A percentile compares a stretch with the other conserved stretches of the same genome.
phyloP scores from a whole-genome alignment of 192 early-diverging fungal species.

The Phlyctochytrium bullatum region DNA sequence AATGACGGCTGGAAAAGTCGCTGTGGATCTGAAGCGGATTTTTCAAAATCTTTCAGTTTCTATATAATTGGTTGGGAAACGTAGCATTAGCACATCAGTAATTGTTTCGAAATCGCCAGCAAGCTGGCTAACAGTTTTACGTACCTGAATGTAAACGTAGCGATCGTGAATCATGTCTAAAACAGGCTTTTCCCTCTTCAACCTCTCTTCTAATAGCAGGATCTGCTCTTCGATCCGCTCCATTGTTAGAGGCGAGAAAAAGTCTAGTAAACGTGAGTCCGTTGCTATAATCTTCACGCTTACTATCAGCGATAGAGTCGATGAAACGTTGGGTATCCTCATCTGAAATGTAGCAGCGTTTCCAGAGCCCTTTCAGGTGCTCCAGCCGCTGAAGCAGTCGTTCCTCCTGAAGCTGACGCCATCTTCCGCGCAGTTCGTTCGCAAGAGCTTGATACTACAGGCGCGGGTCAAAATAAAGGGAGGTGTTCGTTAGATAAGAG shows the following conservation, averaged over 20 bases:
- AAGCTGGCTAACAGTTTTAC: not conserved
- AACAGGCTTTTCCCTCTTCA: constrained; percentile 20
- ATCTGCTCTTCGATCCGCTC: constrained; percentile 28
- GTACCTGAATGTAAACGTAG: constrained; percentile 7
- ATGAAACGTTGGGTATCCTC: constrained; percentile 19
- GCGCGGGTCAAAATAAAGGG: no score
- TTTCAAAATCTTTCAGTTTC: constrained; percentile 77
- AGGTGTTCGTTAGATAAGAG: no score
- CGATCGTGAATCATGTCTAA: constrained; percentile 31
- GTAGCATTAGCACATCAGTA: not conserved
- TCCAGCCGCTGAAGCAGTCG: constrained; percentile 12
- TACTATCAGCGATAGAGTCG: constrained; percentile 23
- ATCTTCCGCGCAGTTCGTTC: constrained; percentile 24
- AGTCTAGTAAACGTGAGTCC: constrained; percentile 16
- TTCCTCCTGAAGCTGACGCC: constrained; percentile 37
- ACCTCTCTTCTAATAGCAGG: constrained; percentile 14
- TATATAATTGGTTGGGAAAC: constrained; percentile 27
- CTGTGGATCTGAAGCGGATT: constrained; percentile 69
- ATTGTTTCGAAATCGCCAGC: constrained; percentile 8
- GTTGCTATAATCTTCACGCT: not conserved
- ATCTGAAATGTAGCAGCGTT: constrained; percentile 25
- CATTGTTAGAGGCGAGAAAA: constrained; percentile 39
- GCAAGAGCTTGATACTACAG: constrained; percentile 30
- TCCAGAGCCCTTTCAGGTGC: constrained; percentile 33
- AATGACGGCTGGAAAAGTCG: constrained; percentile 73